These are phyloP conservation scores for Debaryomycetaceae sp. DNA, from an alignment of 1,139 yeast species.

Conservation along the genomic window DNA sequence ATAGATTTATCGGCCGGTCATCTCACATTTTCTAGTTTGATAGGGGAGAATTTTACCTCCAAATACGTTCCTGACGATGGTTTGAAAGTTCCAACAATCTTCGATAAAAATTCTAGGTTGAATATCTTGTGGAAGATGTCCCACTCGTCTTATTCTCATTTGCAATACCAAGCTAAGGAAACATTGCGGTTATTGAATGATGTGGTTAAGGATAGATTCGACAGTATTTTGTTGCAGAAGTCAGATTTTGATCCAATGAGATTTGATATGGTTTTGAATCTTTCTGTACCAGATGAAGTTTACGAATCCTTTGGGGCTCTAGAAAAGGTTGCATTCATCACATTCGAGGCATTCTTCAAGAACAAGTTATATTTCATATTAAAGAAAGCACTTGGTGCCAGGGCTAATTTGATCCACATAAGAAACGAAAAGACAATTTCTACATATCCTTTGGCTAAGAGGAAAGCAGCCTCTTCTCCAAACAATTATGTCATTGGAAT, in stretches of 20 bases:
- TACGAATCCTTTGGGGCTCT: slow-evolving; percentile 57
- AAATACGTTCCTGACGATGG: slow-evolving; percentile 56
- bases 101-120: slow-evolving; percentile 70
- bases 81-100: slow-evolving; percentile 68
- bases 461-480: slow-evolving; percentile 46
- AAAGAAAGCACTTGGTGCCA: slow-evolving; percentile 61
- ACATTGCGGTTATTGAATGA: slow-evolving; percentile 72
- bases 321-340: slow-evolving; percentile 70
- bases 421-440: slow-evolving; percentile 20
- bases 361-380: slow-evolving; percentile 60
- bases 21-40: slow-evolving; percentile 59
- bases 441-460: slow-evolving; percentile 50
- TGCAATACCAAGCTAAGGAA: slow-evolving; percentile 64
- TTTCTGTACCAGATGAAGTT: slow-evolving; percentile 41
- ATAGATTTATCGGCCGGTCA: slow-evolving; percentile 68
- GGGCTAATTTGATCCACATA: slow-evolving; percentile 50
- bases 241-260: slow-evolving; percentile 55
- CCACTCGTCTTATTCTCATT: slow-evolving; percentile 55
- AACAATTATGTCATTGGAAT: slow-evolving; percentile 56
- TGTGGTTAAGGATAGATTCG: slow-evolving; percentile 79
- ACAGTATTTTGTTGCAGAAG: slow-evolving; percentile 71
- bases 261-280: slow-evolving; percentile 59
- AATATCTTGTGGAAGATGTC: slow-evolving; percentile 85
- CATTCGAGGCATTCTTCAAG: slow-evolving; percentile 63
- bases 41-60: slow-evolving; percentile 45